phyloP scores from a whole-genome alignment of 768 basidiomycete genomes.

The Suillus hirtellus region DNA sequence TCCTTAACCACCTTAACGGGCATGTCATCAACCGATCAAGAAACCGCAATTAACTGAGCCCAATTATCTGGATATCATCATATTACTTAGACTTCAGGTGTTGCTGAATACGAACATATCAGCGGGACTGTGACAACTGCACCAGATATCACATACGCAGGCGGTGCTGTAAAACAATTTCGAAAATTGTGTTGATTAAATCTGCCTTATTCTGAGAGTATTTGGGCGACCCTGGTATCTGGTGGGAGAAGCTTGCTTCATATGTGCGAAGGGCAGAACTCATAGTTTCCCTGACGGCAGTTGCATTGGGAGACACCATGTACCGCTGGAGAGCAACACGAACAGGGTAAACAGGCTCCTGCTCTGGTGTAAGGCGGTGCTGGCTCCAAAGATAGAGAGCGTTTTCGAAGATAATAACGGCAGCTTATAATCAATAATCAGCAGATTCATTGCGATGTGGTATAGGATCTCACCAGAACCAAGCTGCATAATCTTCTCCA shows the following conservation, averaged over 20 bases:
- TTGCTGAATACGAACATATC: background rate
- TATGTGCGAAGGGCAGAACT: background rate
- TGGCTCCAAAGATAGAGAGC: background rate
- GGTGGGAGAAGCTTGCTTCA: background rate
- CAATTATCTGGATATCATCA: background rate
- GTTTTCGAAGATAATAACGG: background rate
- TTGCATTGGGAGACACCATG: background rate
- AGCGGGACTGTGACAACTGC: background rate
- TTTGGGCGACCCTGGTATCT: background rate
- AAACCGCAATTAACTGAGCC: background rate
- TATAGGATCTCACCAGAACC: background rate
- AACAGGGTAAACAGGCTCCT: background rate
- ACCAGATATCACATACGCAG: background rate
- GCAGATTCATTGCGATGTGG: background rate
- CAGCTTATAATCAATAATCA: background rate
- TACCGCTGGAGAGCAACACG: background rate
- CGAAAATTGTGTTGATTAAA: background rate
- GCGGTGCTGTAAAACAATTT: background rate
- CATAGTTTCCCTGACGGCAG: background rate
- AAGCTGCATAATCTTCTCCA: background rate
- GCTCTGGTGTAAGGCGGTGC: no score
- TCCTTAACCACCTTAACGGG: no score
- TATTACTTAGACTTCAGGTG: background rate
- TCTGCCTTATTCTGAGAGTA: background rate
- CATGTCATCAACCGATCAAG: background rate